Base-by-base conservation (phyloP, 108 stramenopile genomes). In the Skeletonema grethae region DNA sequence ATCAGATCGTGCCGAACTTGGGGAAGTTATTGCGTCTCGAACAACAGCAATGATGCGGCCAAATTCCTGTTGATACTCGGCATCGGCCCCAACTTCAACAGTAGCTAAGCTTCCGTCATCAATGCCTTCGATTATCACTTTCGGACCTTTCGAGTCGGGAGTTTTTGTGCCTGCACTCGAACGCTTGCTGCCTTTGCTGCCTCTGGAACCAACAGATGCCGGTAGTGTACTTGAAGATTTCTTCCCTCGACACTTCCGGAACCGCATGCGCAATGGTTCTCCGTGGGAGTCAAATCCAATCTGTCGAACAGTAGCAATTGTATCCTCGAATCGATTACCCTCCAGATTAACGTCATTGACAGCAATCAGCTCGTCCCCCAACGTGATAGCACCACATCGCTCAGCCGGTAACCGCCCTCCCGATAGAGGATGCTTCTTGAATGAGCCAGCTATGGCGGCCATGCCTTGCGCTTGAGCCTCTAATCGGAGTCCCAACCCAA, bases 341-440 rank as follows among this genome's bases (percentile, higher is more conserved):
- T 92, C 91, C 5, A 95, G 63, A 57, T 36, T 70, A 22, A 91
- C 79, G 13, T 85, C 91, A 65, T 95, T 95, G 24, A 92, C 91
- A 57, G 85, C 84, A 4, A 95, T 55, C 1, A 95, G 63, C 79
- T 92, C 90, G 68, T 95, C 94, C 20, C 94, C 94, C 5, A 92
- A 65, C 3, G 82, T 43, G 58, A 95, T 90, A 71, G 83, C 71
- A 24, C 91, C 90, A 22, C 83, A 82, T 38, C 84, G 87, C 73
- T 95, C 94, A n/a, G 91, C 94, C 24, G 94, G 94, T 34, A 95
- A 77, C 25, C 88, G 84, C 4, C 89, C 91, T 43, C 87, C 89
- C n/a, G 82, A 92, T 20, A 92, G 65, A 0, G 94, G 94, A 69
- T 95, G 83, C 63, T 87, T 90, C 65, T 95, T 95, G 67, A 90